Percentiles rank a stretch among this genome's conserved stretches.
phyloP scores from a whole-genome alignment of 345 rosid species.

The Limnanthes douglasii region DNA sequence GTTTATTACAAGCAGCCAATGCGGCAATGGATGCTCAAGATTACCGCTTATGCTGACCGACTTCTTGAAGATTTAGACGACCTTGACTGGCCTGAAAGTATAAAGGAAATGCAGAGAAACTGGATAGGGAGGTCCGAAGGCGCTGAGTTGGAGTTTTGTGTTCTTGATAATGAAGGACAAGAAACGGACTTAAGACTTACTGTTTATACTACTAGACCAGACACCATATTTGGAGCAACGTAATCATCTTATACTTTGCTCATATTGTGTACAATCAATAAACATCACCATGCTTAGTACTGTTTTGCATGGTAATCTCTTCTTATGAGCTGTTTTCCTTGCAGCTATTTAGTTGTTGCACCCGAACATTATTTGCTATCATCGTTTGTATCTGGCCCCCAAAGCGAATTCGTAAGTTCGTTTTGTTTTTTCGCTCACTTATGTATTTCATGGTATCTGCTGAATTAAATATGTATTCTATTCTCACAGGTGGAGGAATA shows the following conservation, averaged over 20 bases:
- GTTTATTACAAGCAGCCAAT: constrained; percentile 98
- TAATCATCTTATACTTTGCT: constrained; percentile 15
- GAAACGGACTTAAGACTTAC: constrained; percentile 39
- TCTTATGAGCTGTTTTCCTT: constrained; percentile 9
- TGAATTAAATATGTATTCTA: constrained; percentile 3
- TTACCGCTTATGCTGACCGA: constrained; percentile 86
- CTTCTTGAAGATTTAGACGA: constrained; percentile 87
- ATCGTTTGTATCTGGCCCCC: constrained; percentile 33
- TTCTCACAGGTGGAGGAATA: constrained; percentile 67
- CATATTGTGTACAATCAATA: constrained; percentile 1
- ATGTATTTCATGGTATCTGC: neutral
- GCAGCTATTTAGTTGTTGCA: constrained; percentile 87
- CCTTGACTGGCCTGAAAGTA: constrained; percentile 88
- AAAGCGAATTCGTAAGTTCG: constrained; percentile 31
- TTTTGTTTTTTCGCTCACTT: constrained; percentile 1
- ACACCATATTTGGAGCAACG: constrained; percentile 93
- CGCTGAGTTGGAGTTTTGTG: constrained; percentile 49
- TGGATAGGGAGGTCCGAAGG: constrained; percentile 97
- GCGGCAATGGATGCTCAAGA: constrained; percentile 98
- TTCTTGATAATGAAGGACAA: constrained; percentile 38
- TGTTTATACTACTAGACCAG: constrained; percentile 84
- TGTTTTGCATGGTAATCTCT: too few relatives aligned
- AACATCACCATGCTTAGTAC: neutral
- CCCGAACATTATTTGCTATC: constrained; percentile 67
- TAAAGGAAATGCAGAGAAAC: constrained; percentile 91